phyloP scores from a whole-genome alignment of 2,329 filamentous ascomycete species.

The Scedosporium dehoogii region DNA sequence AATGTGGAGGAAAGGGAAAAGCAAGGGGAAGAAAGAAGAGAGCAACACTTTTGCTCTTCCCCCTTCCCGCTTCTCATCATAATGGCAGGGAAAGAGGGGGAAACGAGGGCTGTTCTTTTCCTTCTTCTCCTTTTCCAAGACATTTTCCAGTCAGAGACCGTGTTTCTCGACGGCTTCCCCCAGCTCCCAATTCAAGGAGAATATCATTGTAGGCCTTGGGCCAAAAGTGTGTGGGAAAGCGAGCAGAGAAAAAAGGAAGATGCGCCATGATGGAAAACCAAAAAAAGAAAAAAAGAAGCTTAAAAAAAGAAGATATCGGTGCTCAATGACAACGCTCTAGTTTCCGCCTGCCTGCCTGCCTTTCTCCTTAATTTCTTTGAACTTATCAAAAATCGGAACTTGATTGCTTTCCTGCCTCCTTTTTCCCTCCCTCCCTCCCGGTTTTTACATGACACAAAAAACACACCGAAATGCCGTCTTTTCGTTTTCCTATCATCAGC shows the following conservation, averaged over 20 bases:
- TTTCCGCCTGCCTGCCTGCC: background rate
- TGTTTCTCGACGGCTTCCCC: background rate
- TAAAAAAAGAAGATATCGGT: background rate
- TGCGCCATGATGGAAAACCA: background rate
- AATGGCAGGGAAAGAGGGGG: background rate
- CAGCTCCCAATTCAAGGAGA: too few relatives aligned
- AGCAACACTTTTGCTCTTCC: too few relatives aligned
- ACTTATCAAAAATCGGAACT: background rate
- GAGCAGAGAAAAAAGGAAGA: background rate
- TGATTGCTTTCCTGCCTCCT: background rate
- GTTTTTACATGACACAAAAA: conserved; percentile 7
- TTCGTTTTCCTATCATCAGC: conserved; percentile 5
- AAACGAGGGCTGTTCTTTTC: background rate
- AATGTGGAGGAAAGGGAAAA: background rate
- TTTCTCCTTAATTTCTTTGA: background rate
- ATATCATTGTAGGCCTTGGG: too few relatives aligned
- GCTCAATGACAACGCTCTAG: background rate
- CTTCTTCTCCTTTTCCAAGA: background rate
- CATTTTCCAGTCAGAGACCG: background rate
- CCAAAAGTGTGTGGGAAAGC: too few relatives aligned
- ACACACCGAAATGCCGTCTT: conserved; percentile 6
- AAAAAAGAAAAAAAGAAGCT: background rate
- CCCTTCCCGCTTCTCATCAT: background rate
- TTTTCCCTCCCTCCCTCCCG: conserved; percentile 7
- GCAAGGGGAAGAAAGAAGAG: too few relatives aligned